Conservation (phyloP, 805 yeast species). For the Lachancea waltii region DNA sequence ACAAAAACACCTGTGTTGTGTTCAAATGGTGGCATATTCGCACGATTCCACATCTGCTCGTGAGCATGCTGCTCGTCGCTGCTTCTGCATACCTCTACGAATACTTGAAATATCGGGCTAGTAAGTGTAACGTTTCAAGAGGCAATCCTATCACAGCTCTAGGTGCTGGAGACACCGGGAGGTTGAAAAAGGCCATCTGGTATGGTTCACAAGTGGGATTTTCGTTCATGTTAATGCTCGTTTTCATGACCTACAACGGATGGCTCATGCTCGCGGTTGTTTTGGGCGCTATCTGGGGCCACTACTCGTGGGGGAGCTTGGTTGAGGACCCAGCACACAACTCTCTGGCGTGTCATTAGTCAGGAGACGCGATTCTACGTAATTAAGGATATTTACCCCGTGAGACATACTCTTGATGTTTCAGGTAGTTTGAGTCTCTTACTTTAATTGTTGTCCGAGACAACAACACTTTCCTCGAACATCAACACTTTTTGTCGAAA, state of each 20-base stretch:
- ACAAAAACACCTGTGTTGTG: constrained; percentile 63
- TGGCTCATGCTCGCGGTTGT: constrained; percentile 76
- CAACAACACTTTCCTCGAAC: too few relatives aligned
- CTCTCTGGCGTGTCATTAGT: constrained; percentile 26
- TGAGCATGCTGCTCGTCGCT: constrained; percentile 46
- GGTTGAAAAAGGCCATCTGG: constrained; percentile 35
- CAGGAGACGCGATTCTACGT: too few relatives aligned
- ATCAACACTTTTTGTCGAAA: not conserved
- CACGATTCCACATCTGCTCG: constrained; percentile 43
- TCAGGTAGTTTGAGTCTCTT: not conserved
- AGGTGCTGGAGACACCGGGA: constrained; percentile 3
- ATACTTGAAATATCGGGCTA: constrained; percentile 34
- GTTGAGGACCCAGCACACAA: constrained; percentile 11
- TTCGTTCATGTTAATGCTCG: constrained; percentile 67
- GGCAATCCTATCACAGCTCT: too few relatives aligned
- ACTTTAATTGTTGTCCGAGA: too few relatives aligned
- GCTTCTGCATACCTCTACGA: constrained; percentile 55
- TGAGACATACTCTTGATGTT: too few relatives aligned
- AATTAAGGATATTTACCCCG: too few relatives aligned
- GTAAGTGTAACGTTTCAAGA: too few relatives aligned
- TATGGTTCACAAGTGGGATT: constrained; percentile 66
- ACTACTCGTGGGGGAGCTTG: constrained; percentile 48
- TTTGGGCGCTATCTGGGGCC: constrained; percentile 65
- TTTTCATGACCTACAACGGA: constrained; percentile 83
- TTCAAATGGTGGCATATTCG: constrained; percentile 77